These are phyloP conservation scores for Microthyrium microscopicum DNA, from an alignment of 2,329 filamentous ascomycete species.

Conservation along the genomic window DNA sequence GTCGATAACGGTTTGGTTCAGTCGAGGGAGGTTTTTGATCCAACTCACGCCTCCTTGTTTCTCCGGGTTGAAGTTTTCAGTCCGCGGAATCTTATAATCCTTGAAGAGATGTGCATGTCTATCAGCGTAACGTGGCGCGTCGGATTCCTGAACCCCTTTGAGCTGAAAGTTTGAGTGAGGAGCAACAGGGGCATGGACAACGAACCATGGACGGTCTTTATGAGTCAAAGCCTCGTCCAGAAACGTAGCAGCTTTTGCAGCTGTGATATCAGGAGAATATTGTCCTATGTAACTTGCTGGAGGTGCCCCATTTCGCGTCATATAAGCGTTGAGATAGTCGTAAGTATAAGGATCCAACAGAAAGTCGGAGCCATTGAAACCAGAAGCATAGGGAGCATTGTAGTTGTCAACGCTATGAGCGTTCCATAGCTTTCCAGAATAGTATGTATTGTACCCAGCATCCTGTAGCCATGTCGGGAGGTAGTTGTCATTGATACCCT, in stretches of 20 bases:
- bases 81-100: slow-evolving; percentile 42
- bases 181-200: slow-evolving; percentile 47
- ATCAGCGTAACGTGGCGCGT: slow-evolving; percentile 38
- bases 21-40: slow-evolving; percentile 28
- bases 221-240: slow-evolving; percentile 42
- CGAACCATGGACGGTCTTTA: slow-evolving; percentile 45
- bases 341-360: slow-evolving; percentile 53
- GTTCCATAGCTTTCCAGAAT: slow-evolving; percentile 44
- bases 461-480: slow-evolving; percentile 53
- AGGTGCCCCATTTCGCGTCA: slow-evolving; percentile 40
- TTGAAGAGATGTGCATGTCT: slow-evolving; percentile 47
- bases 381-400: slow-evolving; percentile 20
- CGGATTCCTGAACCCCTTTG: slow-evolving; percentile 16
- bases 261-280: slow-evolving; percentile 43
- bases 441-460: slow-evolving; percentile 54
- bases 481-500: slow-evolving; percentile 50
- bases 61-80: slow-evolving; percentile 49
- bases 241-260: slow-evolving; percentile 41
- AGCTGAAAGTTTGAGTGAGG: slow-evolving; percentile 34
- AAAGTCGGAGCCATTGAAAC: slow-evolving; percentile 23
- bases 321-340: slow-evolving; percentile 47
- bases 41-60: slow-evolving; percentile 21
- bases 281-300: slow-evolving; percentile 39
- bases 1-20: slow-evolving; percentile 30
- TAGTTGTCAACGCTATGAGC: slow-evolving; percentile 33